Percentiles rank a stretch among this genome's conserved stretches.
Evolutionary conservation across 805 yeast genomes (phyloP).

Genomic region (Starmerella bombi): DNA sequence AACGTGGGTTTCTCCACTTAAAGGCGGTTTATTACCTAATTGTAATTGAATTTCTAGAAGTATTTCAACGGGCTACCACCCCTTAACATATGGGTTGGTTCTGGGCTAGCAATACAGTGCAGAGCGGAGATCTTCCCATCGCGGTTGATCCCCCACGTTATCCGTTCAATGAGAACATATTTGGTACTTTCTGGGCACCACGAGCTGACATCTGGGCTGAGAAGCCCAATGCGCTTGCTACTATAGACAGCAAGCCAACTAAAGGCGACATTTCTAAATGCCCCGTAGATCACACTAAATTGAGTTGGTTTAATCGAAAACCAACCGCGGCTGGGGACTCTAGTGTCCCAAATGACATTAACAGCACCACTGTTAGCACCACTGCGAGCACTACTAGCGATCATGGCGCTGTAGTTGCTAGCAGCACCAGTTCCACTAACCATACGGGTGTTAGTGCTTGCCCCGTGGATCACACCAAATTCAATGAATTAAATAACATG

Average conservation of each 20-base stretch:
- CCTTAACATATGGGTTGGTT: conserved; percentile 92
- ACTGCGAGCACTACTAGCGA: background rate
- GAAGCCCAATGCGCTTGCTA: too few relatives aligned
- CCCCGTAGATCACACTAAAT: conserved; percentile 22
- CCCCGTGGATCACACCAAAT: conserved; percentile 25
- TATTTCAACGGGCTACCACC: too few relatives aligned
- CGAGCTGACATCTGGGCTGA: conserved; percentile 12
- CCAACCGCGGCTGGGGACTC: too few relatives aligned
- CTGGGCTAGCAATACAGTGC: conserved; percentile 45
- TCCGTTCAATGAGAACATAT: background rate
- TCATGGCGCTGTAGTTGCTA: background rate
- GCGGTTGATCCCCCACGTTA: background rate
- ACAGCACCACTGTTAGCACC: too few relatives aligned
- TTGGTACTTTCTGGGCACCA: conserved; percentile 17
- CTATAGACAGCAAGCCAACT: too few relatives aligned
- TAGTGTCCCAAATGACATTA: too few relatives aligned
- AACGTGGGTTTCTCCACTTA: too few relatives aligned
- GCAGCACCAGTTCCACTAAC: background rate
- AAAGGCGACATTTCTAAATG: conserved; percentile 23
- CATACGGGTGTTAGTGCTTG: conserved; percentile 17
- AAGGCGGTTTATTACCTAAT: too few relatives aligned
- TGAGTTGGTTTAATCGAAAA: too few relatives aligned
- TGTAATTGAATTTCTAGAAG: too few relatives aligned
- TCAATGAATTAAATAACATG: conserved; percentile 84
- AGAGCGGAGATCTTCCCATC: background rate